Evolutionary conservation across 140 eudicot species (phyloP).

Genomic region (Stevia rebaudiana): DNA sequence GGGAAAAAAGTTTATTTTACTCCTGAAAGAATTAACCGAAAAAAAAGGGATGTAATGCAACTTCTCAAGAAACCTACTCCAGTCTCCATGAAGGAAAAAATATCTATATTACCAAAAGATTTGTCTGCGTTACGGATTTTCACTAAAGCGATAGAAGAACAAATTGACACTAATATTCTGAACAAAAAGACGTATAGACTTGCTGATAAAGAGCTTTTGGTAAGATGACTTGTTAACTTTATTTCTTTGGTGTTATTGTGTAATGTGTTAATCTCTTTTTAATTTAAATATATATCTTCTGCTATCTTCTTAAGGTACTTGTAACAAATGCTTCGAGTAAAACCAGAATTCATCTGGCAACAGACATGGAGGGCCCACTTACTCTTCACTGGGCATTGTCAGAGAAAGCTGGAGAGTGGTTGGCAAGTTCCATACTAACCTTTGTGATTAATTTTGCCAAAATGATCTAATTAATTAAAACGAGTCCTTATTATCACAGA

Average conservation of each 20-base stretch:
- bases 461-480: neutral
- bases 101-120: constrained; percentile 31
- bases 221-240: constrained; percentile 32
- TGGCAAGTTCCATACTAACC: constrained; percentile 37
- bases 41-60: constrained; percentile 70
- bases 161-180: constrained; percentile 36
- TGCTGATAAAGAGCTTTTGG: constrained; percentile 70
- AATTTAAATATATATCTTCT: no score
- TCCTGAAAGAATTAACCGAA: constrained; percentile 63
- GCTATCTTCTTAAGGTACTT: constrained; percentile 53
- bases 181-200: constrained; percentile 49
- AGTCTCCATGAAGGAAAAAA: constrained; percentile 25
- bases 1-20: constrained; percentile 34
- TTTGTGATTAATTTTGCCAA: neutral
- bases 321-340: constrained; percentile 60
- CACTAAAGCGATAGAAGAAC: constrained; percentile 51
- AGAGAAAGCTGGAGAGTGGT: constrained; percentile 70
- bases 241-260: constrained; percentile 14
- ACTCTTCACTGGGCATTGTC: constrained; percentile 97
- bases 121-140: constrained; percentile 53
- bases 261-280: no score
- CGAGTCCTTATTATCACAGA: neutral
- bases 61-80: constrained; percentile 54
- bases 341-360: constrained; percentile 63
- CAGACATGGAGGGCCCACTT: constrained; percentile 61